phyloP scores from a whole-genome alignment of 306 rosid species.

The Potentilla sterilis region DNA sequence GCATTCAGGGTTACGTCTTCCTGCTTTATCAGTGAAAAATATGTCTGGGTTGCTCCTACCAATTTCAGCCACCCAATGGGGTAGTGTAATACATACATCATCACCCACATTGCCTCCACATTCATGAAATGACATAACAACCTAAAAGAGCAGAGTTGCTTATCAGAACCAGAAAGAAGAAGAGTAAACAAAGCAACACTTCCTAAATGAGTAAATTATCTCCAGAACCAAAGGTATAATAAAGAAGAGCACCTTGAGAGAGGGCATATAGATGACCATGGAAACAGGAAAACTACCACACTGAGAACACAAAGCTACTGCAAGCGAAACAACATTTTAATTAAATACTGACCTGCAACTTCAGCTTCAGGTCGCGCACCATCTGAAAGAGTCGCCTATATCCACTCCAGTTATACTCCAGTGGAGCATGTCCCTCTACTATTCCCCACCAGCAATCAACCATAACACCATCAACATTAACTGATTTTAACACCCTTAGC shows the following conservation, averaged over 20 bases:
- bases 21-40: slow-evolving; percentile 93
- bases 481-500: slow-evolving; percentile 78
- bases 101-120: slow-evolving; percentile 98
- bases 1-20: slow-evolving; percentile 96
- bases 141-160: slow-evolving; percentile 50
- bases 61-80: slow-evolving; percentile 98
- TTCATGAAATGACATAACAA: slow-evolving; percentile 93
- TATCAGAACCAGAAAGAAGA: slow-evolving; percentile 24
- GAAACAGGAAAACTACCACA: not conserved
- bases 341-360: slow-evolving; percentile 65
- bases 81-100: slow-evolving; percentile 92
- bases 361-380: slow-evolving; percentile 79
- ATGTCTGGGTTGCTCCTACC: slow-evolving; percentile 95
- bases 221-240: not conserved
- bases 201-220: not conserved
- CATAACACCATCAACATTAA: slow-evolving; percentile 76
- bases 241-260: not conserved
- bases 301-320: slow-evolving; percentile 2
- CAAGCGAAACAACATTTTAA: not conserved
- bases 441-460: slow-evolving; percentile 99
- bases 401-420: slow-evolving; percentile 96
- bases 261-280: not conserved
- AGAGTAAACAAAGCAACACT: slow-evolving; percentile 5
- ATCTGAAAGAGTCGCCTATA: slow-evolving; percentile 91
- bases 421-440: slow-evolving; percentile 94